These are phyloP conservation scores for Elsinoe ampelina DNA, from an alignment of 2,329 filamentous ascomycete species.

Conservation along the genomic window DNA sequence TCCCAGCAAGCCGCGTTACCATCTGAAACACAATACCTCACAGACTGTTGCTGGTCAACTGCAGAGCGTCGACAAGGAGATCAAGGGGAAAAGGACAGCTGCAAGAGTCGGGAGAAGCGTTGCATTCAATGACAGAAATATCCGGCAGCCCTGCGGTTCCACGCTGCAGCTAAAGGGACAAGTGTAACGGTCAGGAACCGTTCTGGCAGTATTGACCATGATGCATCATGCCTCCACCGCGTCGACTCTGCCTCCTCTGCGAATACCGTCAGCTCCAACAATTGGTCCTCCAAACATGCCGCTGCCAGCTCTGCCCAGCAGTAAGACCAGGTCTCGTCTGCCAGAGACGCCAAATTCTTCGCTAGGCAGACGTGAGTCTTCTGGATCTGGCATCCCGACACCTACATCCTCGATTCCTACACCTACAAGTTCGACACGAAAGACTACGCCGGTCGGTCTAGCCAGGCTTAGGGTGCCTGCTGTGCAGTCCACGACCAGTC, in stretches of 20 bases:
- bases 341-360: slow-evolving; percentile 7
- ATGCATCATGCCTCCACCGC: slow-evolving; percentile 2
- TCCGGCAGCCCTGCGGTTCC: slow-evolving; percentile 8
- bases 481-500: slow-evolving; percentile 6
- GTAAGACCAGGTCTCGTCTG: slow-evolving; percentile 8
- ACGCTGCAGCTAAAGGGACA: slow-evolving; percentile 11
- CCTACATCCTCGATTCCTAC: neutral
- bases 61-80: neutral
- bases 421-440: neutral
- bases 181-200: slow-evolving; percentile 6
- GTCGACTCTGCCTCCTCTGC: slow-evolving; percentile 1
- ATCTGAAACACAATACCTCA: neutral
- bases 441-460: neutral
- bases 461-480: slow-evolving; percentile 5
- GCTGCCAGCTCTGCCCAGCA: slow-evolving; percentile 10
- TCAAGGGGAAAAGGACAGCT: neutral
- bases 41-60: neutral
- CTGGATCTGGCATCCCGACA: slow-evolving; percentile 6
- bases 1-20: neutral
- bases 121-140: slow-evolving; percentile 11
- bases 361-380: neutral
- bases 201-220: slow-evolving; percentile 10
- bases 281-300: slow-evolving; percentile 11
- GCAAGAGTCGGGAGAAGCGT: slow-evolving; percentile 11
- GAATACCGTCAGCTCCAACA: slow-evolving; percentile 8